Base-by-base conservation (phyloP, 2,329 filamentous ascomycete species). In the Aureobasidium uvarum region DNA sequence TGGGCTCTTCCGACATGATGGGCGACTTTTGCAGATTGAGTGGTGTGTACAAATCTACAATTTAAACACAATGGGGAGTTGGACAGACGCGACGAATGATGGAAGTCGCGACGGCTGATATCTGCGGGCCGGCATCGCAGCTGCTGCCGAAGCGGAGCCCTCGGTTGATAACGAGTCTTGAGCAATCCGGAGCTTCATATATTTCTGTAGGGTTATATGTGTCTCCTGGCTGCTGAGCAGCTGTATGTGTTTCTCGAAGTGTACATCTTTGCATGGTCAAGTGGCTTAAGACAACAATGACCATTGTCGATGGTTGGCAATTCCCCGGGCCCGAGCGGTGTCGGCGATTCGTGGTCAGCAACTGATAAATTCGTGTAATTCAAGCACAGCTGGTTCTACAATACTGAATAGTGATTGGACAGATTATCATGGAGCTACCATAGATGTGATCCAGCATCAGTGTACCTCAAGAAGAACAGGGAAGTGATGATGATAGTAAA, bases 1-100 rank as follows among this genome's bases (percentile, higher is more conserved):
- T 89, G 18, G 43, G 63, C 70, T 88, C 79, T 70, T 79, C 72
- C 67, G 81, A 76, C 81, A 83, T 83, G 41, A 58, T 72, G 71
- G 58, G 43, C 60, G 50, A 46, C 31, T 39, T 18, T 25, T 14
- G 11, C 2, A 20, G 16, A 28, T 50, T 18, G 59, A 43, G 36
- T 62, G 46, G 36, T 23, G 38, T 46, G 51, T 13, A 28, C 46
- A 25, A 43, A 46, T 51, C 46, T 62, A 41, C 43, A 38, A 43
- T 20, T 31, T 41, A 46, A 23, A n/a, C 41, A 59, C 41, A 39
- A 55, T 55, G 58, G 18, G n/a, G 45, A 13, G 5, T n/a, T 16
- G 33, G 43, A 14, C 41, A 33, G 20, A 43, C 45, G 43, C 45
- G 58, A 50, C 45, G 43, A 31, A 25, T 62, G 58, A 62, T 46